Percentiles rank a stretch among this genome's conserved stretches.
Conservation (phyloP, 2,329 filamentous ascomycete species). For the Epichloe hybrida region DNA sequence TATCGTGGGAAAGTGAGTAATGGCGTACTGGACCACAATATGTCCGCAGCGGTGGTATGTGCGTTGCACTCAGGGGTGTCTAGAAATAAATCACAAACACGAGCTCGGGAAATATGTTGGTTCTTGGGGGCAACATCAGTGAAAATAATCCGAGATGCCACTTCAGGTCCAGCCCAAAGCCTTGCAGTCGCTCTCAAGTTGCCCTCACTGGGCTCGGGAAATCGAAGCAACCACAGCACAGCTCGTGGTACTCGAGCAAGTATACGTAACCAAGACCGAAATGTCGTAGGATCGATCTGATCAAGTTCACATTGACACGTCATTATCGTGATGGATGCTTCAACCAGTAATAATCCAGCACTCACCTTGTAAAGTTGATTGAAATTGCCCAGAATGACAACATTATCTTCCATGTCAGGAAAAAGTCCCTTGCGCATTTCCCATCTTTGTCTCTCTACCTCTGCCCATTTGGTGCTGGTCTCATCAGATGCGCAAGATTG, state of each 20-base stretch:
- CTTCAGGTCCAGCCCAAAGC: conserved; percentile 71
- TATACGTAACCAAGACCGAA: conserved; percentile 90
- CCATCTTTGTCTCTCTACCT: conserved; percentile 75
- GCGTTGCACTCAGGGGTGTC: conserved; percentile 98
- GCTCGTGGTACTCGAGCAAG: conserved; percentile 74
- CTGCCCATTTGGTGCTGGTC: conserved; percentile 59
- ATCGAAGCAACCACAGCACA: conserved; percentile 89
- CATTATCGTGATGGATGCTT: not conserved
- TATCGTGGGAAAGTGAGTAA: conserved; percentile 83
- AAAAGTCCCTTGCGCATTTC: conserved; percentile 88
- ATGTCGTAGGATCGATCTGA: conserved; percentile 92
- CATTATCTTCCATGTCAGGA: conserved; percentile 65
- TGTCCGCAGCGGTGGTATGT: conserved; percentile 91
- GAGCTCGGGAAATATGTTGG: conserved; percentile 81
- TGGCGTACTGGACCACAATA: conserved; percentile 92
- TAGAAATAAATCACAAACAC: conserved; percentile 86
- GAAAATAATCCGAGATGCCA: conserved; percentile 79
- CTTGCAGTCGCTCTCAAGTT: conserved; percentile 71
- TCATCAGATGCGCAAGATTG: conserved; percentile 72
- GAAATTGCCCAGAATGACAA: conserved; percentile 91
- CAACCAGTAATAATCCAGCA: not conserved
- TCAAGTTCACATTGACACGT: not conserved
- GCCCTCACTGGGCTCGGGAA: conserved; percentile 81
- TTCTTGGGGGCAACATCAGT: conserved; percentile 95
- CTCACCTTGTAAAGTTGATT: conserved; percentile 95